Percentiles rank a stretch among this genome's conserved stretches.
phyloP scores from a whole-genome alignment of 2,329 filamentous ascomycete genomes.

The Sarocladium strictum region DNA sequence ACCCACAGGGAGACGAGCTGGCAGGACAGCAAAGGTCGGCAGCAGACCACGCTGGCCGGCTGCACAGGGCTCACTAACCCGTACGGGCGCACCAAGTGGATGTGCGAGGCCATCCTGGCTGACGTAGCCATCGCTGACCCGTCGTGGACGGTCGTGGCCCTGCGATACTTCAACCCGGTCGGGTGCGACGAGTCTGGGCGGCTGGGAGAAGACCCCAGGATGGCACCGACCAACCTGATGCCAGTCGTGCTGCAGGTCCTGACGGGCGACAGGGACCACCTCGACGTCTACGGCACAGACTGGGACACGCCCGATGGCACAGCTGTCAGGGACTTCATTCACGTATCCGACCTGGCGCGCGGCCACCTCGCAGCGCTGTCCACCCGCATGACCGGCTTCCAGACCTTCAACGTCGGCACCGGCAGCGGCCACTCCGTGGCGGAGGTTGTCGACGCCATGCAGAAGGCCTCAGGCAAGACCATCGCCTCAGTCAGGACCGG shows the following conservation, averaged over 20 bases:
- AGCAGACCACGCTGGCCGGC: not conserved
- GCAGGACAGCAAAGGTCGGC: not conserved
- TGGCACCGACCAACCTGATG: constrained; percentile 57
- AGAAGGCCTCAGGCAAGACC: constrained; percentile 25
- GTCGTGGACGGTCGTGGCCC: constrained; percentile 54
- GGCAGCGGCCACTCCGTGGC: constrained; percentile 37
- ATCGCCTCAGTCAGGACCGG: constrained; percentile 30
- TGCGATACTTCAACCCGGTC: constrained; percentile 64
- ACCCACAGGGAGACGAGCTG: not conserved
- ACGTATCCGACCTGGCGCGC: constrained; percentile 57
- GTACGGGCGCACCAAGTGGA: constrained; percentile 61
- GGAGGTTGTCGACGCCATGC: constrained; percentile 35
- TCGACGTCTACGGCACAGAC: constrained; percentile 57
- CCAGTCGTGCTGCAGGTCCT: constrained; percentile 58
- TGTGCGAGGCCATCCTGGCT: constrained; percentile 59
- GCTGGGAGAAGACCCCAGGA: constrained; percentile 58
- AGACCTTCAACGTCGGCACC: constrained; percentile 39
- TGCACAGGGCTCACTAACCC: constrained; percentile 34
- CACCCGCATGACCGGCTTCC: constrained; percentile 13
- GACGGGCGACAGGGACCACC: constrained; percentile 42
- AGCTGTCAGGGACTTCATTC: constrained; percentile 61
- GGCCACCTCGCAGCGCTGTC: constrained; percentile 56
- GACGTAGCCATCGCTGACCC: constrained; percentile 55
- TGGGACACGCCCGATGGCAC: constrained; percentile 63
- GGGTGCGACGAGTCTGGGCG: constrained; percentile 59